A percentile compares a stretch with the other conserved stretches of the same genome.
These are phyloP conservation scores for Geotrichum siamense DNA, from an alignment of 1,139 yeast genomes.

Conservation along the genomic window DNA sequence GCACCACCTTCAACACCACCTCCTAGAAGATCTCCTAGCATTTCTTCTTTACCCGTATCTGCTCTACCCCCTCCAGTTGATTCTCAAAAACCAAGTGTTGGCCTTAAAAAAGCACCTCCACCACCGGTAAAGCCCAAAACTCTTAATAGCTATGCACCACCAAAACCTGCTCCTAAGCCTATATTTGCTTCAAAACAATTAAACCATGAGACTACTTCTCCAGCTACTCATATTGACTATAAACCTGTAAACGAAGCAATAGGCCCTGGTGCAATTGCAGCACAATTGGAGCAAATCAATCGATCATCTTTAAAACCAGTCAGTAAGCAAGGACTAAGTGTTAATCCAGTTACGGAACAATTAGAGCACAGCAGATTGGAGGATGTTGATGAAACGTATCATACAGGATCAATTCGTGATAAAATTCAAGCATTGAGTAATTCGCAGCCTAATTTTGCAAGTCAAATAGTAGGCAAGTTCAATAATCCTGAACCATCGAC, in stretches of 20 bases:
- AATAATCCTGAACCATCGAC: too few relatives aligned
- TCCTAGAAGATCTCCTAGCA: background rate
- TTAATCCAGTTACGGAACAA: constrained; percentile 5
- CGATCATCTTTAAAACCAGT: background rate
- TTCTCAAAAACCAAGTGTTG: background rate
- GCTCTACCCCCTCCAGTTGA: background rate
- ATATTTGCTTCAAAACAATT: too few relatives aligned
- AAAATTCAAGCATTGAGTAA: constrained; percentile 13
- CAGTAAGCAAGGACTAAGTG: background rate
- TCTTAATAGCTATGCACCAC: background rate
- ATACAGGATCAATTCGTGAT: constrained; percentile 11
- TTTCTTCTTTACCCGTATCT: background rate
- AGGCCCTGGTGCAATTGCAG: constrained; percentile 3
- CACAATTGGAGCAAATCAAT: background rate
- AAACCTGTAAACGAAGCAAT: too few relatives aligned
- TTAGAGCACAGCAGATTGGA: constrained; percentile 1
- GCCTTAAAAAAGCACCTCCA: constrained; percentile 15
- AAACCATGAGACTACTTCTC: too few relatives aligned
- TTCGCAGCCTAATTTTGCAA: constrained; percentile 16
- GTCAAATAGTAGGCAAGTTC: constrained; percentile 15
- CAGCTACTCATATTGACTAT: too few relatives aligned
- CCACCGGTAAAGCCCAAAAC: constrained; percentile 14
- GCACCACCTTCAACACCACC: background rate
- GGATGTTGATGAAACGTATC: background rate
- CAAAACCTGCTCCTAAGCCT: constrained; percentile 6